Evolutionary conservation across 1,284 basidiomycete genomes (phyloP), one percentile per base, ranked within the genome.

Genomic region (Somion occarium): DNA sequence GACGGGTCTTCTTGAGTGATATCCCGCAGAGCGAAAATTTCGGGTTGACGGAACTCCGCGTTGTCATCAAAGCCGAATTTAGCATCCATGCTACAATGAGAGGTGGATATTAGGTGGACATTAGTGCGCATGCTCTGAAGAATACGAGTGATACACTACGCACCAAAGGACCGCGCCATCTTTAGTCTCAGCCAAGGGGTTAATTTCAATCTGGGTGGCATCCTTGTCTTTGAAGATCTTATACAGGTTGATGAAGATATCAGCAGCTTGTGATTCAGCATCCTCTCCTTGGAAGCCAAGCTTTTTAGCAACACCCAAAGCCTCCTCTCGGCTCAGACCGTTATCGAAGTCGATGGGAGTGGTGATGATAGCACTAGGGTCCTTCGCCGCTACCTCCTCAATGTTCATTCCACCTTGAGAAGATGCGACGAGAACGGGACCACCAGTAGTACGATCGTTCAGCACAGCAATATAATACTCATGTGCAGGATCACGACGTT

Each of bases 21-120:
- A 68, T 99, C 97, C 53, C 97, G 87, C 52, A 98, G 81, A 51
- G 76, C 76, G 68, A 98, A 99, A 52, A 98, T 70, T 59, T 97
- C 94, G 63, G 85, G 71, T 69, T 99, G 97, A 58, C 97, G 88
- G 83, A 99, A 99, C 64, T 95, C 93, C 46, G 97, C 97, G 66
- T 99, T 99, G 69, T 99, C 97, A 66, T 99, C 97, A 64, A 99
- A 99, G 38, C 95, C 94, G 59, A 99, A 93, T 74, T 99, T 99
- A 67, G 97, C 97, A 69, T 99, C 97, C 97, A 99, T 99, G 78
- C 94, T 93, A 44, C 2, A 11, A 23, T 5, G n/a, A n/a, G n/a
- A n/a, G n/a, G n/a, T n/a, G n/a, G n/a, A n/a, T n/a, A n/a, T n/a
- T n/a, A n/a, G 13, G 38, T 4, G 38, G 5, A 39, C 13, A 15